Conservation (phyloP, 495 filamentous ascomycete species). For the Lophiotrema nucula region DNA sequence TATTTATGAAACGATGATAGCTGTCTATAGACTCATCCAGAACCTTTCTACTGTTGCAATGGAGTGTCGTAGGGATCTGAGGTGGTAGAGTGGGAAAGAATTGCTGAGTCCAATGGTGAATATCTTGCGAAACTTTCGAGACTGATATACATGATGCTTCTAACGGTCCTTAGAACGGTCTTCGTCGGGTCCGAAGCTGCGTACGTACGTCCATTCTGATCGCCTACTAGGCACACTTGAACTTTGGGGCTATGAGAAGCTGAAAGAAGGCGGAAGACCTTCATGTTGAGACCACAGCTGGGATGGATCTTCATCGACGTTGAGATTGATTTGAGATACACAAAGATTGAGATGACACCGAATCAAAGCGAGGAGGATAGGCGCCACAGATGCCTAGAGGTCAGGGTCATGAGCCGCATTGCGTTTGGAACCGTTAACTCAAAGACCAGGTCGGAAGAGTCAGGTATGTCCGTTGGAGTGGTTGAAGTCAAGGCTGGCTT, state of each 20-base stretch:
- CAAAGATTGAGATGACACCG: too few relatives aligned
- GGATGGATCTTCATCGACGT: too few relatives aligned
- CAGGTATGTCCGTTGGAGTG: too few relatives aligned
- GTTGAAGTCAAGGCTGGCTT: too few relatives aligned
- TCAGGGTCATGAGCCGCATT: too few relatives aligned
- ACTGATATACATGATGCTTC: not conserved
- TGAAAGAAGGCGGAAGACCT: too few relatives aligned
- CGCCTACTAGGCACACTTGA: not conserved
- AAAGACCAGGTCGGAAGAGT: too few relatives aligned
- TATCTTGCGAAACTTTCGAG: not conserved
- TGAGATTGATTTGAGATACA: too few relatives aligned
- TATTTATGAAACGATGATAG: not conserved
- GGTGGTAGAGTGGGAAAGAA: not conserved
- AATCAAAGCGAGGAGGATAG: too few relatives aligned
- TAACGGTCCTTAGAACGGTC: not conserved
- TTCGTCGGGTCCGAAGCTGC: not conserved
- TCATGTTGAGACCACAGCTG: not conserved
- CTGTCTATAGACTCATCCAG: not conserved
- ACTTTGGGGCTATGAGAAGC: not conserved
- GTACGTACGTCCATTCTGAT: not conserved
- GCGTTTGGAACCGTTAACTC: too few relatives aligned
- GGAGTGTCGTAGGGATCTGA: not conserved
- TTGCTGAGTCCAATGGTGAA: not conserved
- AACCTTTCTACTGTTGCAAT: not conserved
- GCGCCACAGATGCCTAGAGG: too few relatives aligned